Evolutionary conservation across 768 basidiomycete species (phyloP).

Genomic region (Gyrodon lividus): DNA sequence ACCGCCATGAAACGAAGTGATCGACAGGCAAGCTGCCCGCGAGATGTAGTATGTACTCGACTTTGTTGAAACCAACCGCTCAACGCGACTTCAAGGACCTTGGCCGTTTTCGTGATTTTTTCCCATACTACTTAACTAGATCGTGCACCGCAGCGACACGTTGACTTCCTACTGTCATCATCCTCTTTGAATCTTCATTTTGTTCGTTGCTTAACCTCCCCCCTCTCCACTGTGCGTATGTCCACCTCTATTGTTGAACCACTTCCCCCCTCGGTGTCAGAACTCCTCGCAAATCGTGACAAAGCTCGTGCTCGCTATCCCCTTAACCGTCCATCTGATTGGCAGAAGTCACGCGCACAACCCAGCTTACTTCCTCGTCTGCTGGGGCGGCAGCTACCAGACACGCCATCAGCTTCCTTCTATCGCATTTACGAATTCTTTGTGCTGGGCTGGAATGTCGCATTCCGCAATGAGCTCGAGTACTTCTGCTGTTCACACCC

Average conservation of each 20-base stretch:
- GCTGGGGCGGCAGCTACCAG: constrained; percentile 19
- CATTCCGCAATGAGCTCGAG: constrained; percentile 34
- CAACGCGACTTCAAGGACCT: no score
- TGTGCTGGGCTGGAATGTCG: constrained; percentile 21
- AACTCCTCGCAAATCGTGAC: constrained; percentile 2
- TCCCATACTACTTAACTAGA: no score
- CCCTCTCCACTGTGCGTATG: no score
- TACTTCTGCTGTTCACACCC: constrained; percentile 30
- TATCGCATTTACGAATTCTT: constrained; percentile 35
- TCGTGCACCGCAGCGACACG: no score
- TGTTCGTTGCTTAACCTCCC: no score
- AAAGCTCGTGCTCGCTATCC: neutral
- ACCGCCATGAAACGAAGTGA: constrained; percentile 31
- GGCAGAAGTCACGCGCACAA: neutral
- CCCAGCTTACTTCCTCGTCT: constrained; percentile 3
- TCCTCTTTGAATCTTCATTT: no score
- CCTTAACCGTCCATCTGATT: neutral
- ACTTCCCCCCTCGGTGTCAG: constrained; percentile 1
- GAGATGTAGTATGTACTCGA: no score
- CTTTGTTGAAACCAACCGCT: no score
- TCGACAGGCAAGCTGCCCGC: no score
- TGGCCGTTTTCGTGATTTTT: no score
- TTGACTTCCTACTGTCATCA: no score
- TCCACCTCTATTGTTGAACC: neutral
- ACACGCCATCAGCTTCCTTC: constrained; percentile 32